Conservation (phyloP, 345 rosid species). For the Theobroma cacao region DNA sequence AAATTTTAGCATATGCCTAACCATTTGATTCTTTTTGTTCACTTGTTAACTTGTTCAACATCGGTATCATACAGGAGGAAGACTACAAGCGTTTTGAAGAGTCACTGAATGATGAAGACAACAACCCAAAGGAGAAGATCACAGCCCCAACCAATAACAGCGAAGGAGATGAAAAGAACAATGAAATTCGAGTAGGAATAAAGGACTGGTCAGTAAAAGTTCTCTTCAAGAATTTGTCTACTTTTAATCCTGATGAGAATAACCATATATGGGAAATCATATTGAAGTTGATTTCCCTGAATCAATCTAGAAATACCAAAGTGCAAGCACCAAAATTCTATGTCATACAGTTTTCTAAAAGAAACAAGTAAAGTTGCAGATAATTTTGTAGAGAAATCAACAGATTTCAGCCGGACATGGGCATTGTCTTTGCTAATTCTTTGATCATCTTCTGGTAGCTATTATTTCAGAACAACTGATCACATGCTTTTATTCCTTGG, state of each 20-base stretch:
- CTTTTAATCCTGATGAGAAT: neutral
- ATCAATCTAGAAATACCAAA: neutral
- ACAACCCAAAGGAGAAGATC: conserved; percentile 5
- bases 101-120: conserved; percentile 46
- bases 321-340: neutral
- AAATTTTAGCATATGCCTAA: neutral
- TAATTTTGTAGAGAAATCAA: too few relatives aligned
- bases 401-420: too few relatives aligned
- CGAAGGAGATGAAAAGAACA: conserved; percentile 9
- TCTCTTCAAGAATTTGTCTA: neutral
- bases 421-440: neutral
- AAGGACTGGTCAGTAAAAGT: conserved; percentile 70
- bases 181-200: conserved; percentile 58
- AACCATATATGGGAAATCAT: neutral
- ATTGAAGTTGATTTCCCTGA: neutral
- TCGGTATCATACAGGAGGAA: conserved; percentile 42
- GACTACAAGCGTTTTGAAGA: conserved; percentile 60
- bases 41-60: conserved; percentile 1
- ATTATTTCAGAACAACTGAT: neutral
- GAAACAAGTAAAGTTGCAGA: too few relatives aligned
- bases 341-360: neutral
- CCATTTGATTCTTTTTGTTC: neutral
- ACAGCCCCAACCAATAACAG: neutral
- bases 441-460: neutral
- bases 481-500: conserved; percentile 6